phyloP scores from a whole-genome alignment of 192 early-diverging fungal species.

The Geranomyces variabilis region DNA sequence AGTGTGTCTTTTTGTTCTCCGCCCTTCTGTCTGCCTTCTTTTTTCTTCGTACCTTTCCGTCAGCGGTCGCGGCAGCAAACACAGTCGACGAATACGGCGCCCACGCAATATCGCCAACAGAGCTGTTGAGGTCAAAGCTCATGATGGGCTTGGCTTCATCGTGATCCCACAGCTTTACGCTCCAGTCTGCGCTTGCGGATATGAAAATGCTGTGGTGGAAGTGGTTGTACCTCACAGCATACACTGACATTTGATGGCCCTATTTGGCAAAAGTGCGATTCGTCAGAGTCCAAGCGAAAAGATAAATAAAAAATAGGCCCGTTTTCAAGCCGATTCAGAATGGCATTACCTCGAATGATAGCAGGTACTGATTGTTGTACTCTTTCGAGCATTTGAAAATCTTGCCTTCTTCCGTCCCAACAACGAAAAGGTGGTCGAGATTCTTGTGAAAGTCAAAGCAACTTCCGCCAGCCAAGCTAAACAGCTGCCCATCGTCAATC shows the following conservation, averaged over 20 bases:
- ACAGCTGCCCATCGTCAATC: slow-evolving; percentile 47
- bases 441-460: slow-evolving; percentile 68
- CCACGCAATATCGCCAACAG: slow-evolving; percentile 67
- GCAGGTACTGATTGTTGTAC: slow-evolving; percentile 61
- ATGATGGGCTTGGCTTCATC: slow-evolving; percentile 53
- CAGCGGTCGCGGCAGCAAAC: slow-evolving; percentile 62
- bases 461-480: slow-evolving; percentile 57
- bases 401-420: slow-evolving; percentile 67
- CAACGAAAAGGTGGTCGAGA: slow-evolving; percentile 62
- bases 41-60: slow-evolving; percentile 70
- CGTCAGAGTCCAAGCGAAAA: not conserved
- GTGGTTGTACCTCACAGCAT: slow-evolving; percentile 61
- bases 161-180: slow-evolving; percentile 68
- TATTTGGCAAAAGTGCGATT: too few species aligned
- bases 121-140: slow-evolving; percentile 60
- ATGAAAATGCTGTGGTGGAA: slow-evolving; percentile 60
- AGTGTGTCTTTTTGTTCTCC: too few species aligned
- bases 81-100: slow-evolving; percentile 68
- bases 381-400: slow-evolving; percentile 67
- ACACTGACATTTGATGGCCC: slow-evolving; percentile 69
- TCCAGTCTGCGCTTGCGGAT: slow-evolving; percentile 64
- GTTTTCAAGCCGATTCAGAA: too few species aligned
- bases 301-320: slow-evolving; percentile 21
- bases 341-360: slow-evolving; percentile 55
- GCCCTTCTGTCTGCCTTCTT: too few species aligned